phyloP scores from a whole-genome alignment of 768 basidiomycete species.

The Mycena amicta region DNA sequence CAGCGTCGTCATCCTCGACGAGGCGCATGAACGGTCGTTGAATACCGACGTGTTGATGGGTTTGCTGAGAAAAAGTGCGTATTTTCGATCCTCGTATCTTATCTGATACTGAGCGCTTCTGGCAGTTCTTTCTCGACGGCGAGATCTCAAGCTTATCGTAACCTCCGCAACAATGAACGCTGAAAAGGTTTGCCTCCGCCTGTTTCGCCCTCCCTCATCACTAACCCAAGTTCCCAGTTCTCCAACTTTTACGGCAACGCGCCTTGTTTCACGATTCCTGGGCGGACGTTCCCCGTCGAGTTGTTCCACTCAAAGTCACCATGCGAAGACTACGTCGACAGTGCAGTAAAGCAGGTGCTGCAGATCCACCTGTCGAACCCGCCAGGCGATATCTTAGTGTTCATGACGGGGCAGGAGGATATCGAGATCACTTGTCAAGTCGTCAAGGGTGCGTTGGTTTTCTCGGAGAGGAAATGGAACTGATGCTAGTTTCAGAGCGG shows the following conservation, averaged over 20 bases:
- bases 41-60: conserved; percentile 99
- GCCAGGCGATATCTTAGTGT: conserved; percentile 92
- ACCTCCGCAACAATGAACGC: conserved; percentile 99
- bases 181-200: conserved; percentile 76
- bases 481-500: conserved; percentile 61
- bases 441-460: conserved; percentile 62
- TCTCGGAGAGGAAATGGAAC: background rate
- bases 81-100: conserved; percentile 7
- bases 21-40: conserved; percentile 96
- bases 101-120: background rate
- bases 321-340: conserved; percentile 98
- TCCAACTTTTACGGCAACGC: conserved; percentile 95
- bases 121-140: conserved; percentile 81
- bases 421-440: conserved; percentile 98
- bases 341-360: conserved; percentile 96
- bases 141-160: conserved; percentile 95
- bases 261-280: conserved; percentile 88
- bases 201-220: background rate
- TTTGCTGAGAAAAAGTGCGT: conserved; percentile 85
- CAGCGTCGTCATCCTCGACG: conserved; percentile 97
- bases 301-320: conserved; percentile 95
- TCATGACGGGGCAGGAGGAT: conserved; percentile 99
- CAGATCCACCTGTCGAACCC: conserved; percentile 95
- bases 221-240: conserved; percentile 59
- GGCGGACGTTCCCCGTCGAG: conserved; percentile 97